phyloP scores from a whole-genome alignment of 495 filamentous ascomycete species.

The Rhypophila decipiens region DNA sequence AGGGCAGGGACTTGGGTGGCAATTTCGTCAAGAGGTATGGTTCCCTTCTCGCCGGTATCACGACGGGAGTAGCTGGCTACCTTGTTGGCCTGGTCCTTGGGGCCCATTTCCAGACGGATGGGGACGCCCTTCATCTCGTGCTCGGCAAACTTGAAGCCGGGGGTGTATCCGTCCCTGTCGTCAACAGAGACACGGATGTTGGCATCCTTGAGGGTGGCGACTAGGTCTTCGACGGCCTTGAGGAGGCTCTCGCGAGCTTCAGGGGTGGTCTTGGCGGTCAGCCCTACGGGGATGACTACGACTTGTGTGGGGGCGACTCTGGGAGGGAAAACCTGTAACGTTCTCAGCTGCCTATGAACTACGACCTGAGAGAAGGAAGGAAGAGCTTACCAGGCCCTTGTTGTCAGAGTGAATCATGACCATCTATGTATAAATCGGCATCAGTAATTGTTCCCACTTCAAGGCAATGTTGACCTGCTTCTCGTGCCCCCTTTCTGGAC shows the following conservation, averaged over 20 bases:
- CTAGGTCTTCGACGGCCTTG: conserved; percentile 63
- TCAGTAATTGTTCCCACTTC: too few relatives aligned
- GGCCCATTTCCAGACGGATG: conserved; percentile 88
- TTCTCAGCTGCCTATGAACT: conserved; percentile 38
- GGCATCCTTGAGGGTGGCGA: conserved; percentile 54
- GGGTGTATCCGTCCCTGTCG: conserved; percentile 77
- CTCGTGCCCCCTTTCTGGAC: too few relatives aligned
- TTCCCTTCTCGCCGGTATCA: conserved; percentile 75
- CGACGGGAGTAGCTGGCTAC: conserved; percentile 81
- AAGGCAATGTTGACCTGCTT: too few relatives aligned
- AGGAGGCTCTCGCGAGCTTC: conserved; percentile 69
- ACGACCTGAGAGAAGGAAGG: conserved; percentile 79
- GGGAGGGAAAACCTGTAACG: conserved; percentile 52
- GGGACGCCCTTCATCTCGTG: conserved; percentile 95
- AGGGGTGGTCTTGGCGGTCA: conserved; percentile 75
- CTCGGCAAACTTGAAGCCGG: conserved; percentile 96
- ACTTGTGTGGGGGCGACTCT: conserved; percentile 77
- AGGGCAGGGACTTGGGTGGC: conserved; percentile 64
- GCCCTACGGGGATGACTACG: conserved; percentile 86
- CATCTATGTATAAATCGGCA: conserved; percentile 76
- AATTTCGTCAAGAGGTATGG: conserved; percentile 66
- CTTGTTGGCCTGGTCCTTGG: conserved; percentile 78
- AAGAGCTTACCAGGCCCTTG: conserved; percentile 88
- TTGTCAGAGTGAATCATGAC: conserved; percentile 96
- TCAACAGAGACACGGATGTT: conserved; percentile 70